Base-by-base conservation (phyloP, 1,284 basidiomycete species). In the Cronartium quercuum region DNA sequence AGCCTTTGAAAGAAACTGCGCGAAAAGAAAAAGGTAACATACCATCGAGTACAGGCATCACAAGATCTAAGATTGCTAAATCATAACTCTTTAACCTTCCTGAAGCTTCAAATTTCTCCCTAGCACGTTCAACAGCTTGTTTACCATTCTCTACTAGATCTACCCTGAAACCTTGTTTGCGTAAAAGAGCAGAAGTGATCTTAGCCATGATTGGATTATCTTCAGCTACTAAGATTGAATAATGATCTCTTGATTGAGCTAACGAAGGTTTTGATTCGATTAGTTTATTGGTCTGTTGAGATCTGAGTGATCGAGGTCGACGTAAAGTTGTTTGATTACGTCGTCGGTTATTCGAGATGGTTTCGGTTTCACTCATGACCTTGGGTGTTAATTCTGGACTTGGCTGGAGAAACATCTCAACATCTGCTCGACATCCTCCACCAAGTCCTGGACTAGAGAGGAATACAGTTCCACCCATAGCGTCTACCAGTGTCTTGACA, bases 401-500 rank as follows among this genome's bases (percentile, higher is more conserved):
- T 37, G 13, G 6, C 41, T 58, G 55, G 21, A 69, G 37, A 35
- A 69, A 61, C 38, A 69, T 41, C 29, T 79, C 2, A 7, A 61
- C 67, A 29, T 55, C 61, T 9, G 79, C 80, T 44, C 78, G 78
- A 38, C 79, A 80, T 15, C 80, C 80, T 67, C 79, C 77, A 76
- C 79, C 78, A 47, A 61, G 29, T 60, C 80, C 79, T 6, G 79
- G 77, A 44, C 79, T 80, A 62, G 80, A 78, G 37, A 81, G 76
- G 9, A 78, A 78, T 38, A 81, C 79, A 37, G 78, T 76, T 2
- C 80, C 80, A 62, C 77, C 77, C 80, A 81, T 80, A 42, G 79
- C 77, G 61, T 81, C 80, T 24, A 81, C 80, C n/a, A 81, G 77
- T 40, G 78, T 80, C 67, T 80, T 80, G 71, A 78, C 80, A 47